These are phyloP conservation scores for Pleurotus ostreatus DNA, from an alignment of 768 basidiomycete species.

Conservation along the genomic window DNA sequence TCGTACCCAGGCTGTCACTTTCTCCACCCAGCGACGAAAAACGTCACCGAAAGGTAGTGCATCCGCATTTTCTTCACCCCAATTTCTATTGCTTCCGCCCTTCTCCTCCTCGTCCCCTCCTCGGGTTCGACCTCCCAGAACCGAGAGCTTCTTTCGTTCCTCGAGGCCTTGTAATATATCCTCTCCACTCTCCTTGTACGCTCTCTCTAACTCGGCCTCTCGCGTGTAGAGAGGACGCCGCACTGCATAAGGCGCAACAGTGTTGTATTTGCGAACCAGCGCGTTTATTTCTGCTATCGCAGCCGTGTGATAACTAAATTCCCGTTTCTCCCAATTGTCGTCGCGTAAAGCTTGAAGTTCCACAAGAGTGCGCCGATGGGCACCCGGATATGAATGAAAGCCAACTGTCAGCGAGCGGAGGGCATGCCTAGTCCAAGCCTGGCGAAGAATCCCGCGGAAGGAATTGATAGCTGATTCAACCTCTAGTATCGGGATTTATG, in stretches of 20 bases:
- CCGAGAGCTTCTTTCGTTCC: constrained; percentile 17
- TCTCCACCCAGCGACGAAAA: constrained; percentile 8
- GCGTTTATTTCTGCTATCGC: constrained; percentile 71
- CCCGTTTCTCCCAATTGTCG: constrained; percentile 64
- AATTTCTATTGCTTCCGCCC: background rate
- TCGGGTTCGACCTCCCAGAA: background rate
- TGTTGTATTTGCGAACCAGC: constrained; percentile 76
- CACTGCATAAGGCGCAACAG: constrained; percentile 74
- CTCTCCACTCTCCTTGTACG: constrained; percentile 47
- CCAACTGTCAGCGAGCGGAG: constrained; percentile 50
- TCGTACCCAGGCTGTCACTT: background rate
- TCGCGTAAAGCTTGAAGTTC: constrained; percentile 51
- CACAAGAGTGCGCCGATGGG: constrained; percentile 11
- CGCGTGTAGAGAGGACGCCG: constrained; percentile 58
- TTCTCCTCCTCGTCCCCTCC: background rate
- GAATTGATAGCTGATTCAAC: constrained; percentile 57
- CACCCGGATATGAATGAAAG: constrained; percentile 1
- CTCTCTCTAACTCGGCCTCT: constrained; percentile 51
- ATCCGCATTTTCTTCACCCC: background rate
- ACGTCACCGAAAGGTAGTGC: background rate
- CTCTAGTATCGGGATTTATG: constrained; percentile 33
- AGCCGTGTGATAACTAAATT: constrained; percentile 62
- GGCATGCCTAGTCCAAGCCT: constrained; percentile 74
- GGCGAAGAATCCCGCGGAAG: constrained; percentile 62
- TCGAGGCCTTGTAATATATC: constrained; percentile 44